A percentile compares a stretch with the other conserved stretches of the same genome.
phyloP scores from a whole-genome alignment of 139 green algal species.

The Pleodorina starrii region DNA sequence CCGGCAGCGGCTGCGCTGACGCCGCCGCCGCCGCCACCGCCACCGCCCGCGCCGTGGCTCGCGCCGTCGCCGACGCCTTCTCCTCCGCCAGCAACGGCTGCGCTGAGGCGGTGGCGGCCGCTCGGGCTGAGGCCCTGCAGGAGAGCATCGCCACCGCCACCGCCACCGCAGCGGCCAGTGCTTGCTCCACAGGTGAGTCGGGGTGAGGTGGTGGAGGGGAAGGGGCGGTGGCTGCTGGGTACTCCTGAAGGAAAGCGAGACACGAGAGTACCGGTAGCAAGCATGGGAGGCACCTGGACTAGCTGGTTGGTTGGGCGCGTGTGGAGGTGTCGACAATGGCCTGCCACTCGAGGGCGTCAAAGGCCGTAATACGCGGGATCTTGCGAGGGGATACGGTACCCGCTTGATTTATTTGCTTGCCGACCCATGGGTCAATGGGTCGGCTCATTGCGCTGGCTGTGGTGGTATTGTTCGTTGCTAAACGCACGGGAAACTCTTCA shows the following conservation, averaged over 20 bases:
- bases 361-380: neutral
- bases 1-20: slow-evolving; percentile 39
- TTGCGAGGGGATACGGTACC: neutral
- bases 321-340: neutral
- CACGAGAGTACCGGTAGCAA: neutral
- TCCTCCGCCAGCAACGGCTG: slow-evolving; percentile 40
- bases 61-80: slow-evolving; percentile 40
- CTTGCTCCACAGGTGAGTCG: slow-evolving; percentile 43
- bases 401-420: too few species aligned
- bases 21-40: slow-evolving; percentile 46
- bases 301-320: neutral
- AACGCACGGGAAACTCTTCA: too few species aligned
- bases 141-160: slow-evolving; percentile 48
- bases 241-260: neutral
- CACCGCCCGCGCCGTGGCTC: slow-evolving; percentile 22
- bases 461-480: too few species aligned
- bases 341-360: neutral
- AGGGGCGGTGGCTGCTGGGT: neutral
- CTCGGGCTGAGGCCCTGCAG: neutral
- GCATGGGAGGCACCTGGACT: neutral
- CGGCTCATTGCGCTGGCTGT: too few species aligned
- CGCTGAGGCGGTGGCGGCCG: slow-evolving; percentile 12
- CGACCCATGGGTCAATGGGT: too few species aligned
- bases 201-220: neutral
- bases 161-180: slow-evolving; percentile 25